Base-by-base conservation (phyloP, 2,329 filamentous ascomycete genomes). In the Plenodomus biglobosus region DNA sequence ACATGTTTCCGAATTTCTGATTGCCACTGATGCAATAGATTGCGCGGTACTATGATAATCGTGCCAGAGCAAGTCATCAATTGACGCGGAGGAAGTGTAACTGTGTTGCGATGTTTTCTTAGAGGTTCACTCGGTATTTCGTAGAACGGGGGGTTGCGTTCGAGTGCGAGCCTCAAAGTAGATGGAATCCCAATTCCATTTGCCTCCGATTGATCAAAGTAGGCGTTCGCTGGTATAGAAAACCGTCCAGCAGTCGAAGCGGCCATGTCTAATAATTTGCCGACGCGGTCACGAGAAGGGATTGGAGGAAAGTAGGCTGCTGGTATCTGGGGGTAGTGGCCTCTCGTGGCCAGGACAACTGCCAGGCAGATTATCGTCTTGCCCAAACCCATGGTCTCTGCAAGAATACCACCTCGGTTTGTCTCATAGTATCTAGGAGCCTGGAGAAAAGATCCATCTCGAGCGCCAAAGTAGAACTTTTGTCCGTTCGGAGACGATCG, bases 341-440 rank as follows among this genome's bases (percentile, higher is more conserved):
- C 77, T 59, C 82, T 84, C 0, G 90, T 95, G 2, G 90, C 85
- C 20, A 95, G 76, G 34, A 96, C 75, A n/a, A 78, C 62, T 4
- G 78, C 69, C 2, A 97, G 74, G 55, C 88, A 92, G 10, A 96
- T 95, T 20, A 96, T 73, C 0, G 92, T 96, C 74, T 96, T 97
- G 0, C 92, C 92, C 39, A 76, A 74, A 22, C 80, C 80, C 88
- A 92, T 92, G 55, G 88, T 86, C 64, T 94, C 89, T 0, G 88
- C 87, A 13, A 91, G 74, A 13, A 92, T 87, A 2, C 91, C 92
- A 27, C 92, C 91, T 48, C 80, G 79, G 4, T 85, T 81, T 20
- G 84, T 80, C 38, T 94, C 90, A 58, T 92, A 96, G 49, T 82
- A 81, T 2, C 81, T 79, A 10, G 88, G 85, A n/a, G 87, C 81